Evolutionary conservation across 768 basidiomycete species (phyloP).

Genomic region (Strobilomyces confusus): DNA sequence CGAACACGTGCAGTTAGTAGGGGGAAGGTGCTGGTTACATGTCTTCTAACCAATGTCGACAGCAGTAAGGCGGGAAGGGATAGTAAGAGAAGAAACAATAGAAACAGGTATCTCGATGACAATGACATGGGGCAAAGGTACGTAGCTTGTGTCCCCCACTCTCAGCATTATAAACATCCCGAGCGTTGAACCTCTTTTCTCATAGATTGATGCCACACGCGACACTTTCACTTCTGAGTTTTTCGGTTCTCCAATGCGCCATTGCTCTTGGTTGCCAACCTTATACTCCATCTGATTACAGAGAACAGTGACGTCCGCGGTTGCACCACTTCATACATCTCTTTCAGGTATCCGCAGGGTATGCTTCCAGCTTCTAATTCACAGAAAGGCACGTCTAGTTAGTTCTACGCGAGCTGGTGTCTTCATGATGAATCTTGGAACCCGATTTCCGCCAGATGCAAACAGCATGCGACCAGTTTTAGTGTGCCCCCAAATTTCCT

Average conservation of each 20-base stretch:
- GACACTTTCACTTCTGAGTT: not conserved
- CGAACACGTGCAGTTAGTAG: constrained; percentile 16
- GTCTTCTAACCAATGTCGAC: not conserved
- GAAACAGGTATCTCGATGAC: constrained; percentile 9
- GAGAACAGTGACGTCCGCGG: not conserved
- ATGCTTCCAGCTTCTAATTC: not conserved
- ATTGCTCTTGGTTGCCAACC: not conserved
- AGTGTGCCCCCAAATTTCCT: not conserved
- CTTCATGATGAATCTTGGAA: not conserved
- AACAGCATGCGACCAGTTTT: not conserved
- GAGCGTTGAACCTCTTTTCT: not conserved
- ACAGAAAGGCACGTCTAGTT: not conserved
- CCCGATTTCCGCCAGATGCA: not conserved
- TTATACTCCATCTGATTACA: not conserved
- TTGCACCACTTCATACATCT: not conserved
- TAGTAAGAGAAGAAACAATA: constrained; percentile 15
- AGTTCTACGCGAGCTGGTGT: not conserved
- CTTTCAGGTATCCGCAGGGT: not conserved
- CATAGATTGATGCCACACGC: constrained; percentile 1
- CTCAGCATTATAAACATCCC: constrained; percentile 13
- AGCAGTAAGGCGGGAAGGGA: not conserved
- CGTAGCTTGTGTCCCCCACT: not conserved
- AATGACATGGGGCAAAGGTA: constrained; percentile 11
- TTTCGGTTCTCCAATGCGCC: not conserved
- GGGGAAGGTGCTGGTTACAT: not conserved